Base-by-base conservation (phyloP, 306 rosid genomes). In the Inga oerstediana region DNA sequence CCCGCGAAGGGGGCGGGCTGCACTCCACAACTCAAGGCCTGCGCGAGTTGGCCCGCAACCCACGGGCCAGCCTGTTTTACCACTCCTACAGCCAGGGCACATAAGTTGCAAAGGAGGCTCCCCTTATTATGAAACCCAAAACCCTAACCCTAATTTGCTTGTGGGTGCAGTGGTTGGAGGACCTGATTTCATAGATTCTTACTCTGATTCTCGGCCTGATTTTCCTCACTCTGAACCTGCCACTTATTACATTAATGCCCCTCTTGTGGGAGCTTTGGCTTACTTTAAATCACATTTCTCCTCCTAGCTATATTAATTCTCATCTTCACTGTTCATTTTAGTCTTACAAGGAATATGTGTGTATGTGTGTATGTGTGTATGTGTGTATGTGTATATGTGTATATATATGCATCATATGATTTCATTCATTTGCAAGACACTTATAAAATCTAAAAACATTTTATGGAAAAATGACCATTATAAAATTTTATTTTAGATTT, bases 221-320 rank as follows among this genome's bases (percentile, higher is more conserved):
- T 85, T 87, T 85, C 80, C 19, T 15, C 90, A 88, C 2, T 86
- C 97, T 0, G 90, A 92, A 83, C 97, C 94, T 3, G 80, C 92
- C 10, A 89, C 97, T 0, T 92, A 90, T 0, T 92, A 90, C 75
- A 85, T 92, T 46, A 92, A 92, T 86, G 92, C 97, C 24, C 92
- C 94, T 58, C 79, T 89, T 37, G 92, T 92, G 3, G 97, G 94
- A 22, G 79, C 80, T 74, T 84, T 92, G 82, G 93, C 94, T 24
- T 92, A 82, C 89, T 90, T 90, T 66, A 89, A 83, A 41, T 73
- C 90, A 45, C 82, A 85, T 12, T 37, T 3, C 2, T 58, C 13
- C 3, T 58, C 30, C 30, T 58, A 20, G 30, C 30, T 58, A 20
- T 58, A 8, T 2, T n/a, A 37, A 37, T 58, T 58, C 64, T n/a